These are phyloP conservation scores for Exobasidium rhododendri DNA, from an alignment of 1,284 basidiomycete species.

Conservation along the genomic window DNA sequence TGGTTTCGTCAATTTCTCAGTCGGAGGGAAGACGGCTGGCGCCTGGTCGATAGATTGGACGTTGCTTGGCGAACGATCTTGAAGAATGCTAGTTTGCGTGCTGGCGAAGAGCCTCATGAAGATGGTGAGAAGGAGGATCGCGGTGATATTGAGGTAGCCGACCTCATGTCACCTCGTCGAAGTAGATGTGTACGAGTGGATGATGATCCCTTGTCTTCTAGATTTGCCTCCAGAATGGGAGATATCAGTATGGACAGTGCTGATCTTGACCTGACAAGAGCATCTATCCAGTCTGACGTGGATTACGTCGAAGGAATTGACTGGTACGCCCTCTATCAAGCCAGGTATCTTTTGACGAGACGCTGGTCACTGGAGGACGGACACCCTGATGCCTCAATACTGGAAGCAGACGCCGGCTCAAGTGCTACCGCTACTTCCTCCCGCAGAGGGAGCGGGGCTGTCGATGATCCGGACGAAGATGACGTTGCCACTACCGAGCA, in stretches of 20 bases:
- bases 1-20: constrained; percentile 34
- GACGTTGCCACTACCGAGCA: neutral
- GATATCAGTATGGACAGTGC: neutral
- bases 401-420: neutral
- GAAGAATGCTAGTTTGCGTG: neutral
- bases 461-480: neutral
- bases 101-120: no score
- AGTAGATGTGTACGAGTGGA: neutral
- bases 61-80: neutral
- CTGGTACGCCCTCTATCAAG: constrained; percentile 26
- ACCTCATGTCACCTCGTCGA: neutral
- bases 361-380: constrained; percentile 20
- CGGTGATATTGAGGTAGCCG: neutral
- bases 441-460: neutral
- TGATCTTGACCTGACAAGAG: neutral
- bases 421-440: neutral
- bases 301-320: constrained; percentile 1
- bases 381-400: neutral
- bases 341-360: constrained; percentile 23
- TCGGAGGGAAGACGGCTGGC: constrained; percentile 24
- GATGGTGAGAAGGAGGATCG: no score
- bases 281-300: neutral
- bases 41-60: constrained; percentile 31
- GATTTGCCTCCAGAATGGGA: neutral
- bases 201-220: neutral